phyloP scores from a whole-genome alignment of 116 monocot species.

The Iris pallida region DNA sequence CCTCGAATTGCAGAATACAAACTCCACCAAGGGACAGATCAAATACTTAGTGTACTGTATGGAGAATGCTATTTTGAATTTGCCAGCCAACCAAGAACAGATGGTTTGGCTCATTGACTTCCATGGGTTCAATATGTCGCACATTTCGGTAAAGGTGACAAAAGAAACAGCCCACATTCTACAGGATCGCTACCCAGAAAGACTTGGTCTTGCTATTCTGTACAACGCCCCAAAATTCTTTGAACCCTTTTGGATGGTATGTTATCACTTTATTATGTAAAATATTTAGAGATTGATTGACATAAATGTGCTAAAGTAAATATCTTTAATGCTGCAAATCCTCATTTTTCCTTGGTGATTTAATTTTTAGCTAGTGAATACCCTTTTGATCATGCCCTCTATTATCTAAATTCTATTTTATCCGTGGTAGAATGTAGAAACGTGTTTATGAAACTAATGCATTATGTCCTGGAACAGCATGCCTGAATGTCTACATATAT shows the following conservation, averaged over 20 bases:
- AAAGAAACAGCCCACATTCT: slow-evolving; percentile 77
- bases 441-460: too few relatives aligned
- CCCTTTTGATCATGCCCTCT: too few relatives aligned
- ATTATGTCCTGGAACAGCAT: too few relatives aligned
- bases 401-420: too few relatives aligned
- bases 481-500: too few relatives aligned
- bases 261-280: slow-evolving; percentile 12
- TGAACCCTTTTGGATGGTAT: slow-evolving; percentile 83
- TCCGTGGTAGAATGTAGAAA: too few relatives aligned
- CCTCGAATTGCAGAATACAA: slow-evolving; percentile 67
- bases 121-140: slow-evolving; percentile 56
- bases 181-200: slow-evolving; percentile 83
- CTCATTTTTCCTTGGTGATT: background rate
- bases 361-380: background rate
- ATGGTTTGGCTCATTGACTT: slow-evolving; percentile 97
- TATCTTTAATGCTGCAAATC: background rate
- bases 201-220: slow-evolving; percentile 74
- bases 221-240: slow-evolving; percentile 91
- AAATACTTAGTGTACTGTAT: slow-evolving; percentile 87
- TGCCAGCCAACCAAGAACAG: slow-evolving; percentile 61
- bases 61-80: slow-evolving; percentile 93
- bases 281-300: background rate
- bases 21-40: slow-evolving; percentile 69
- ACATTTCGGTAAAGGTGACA: slow-evolving; percentile 77
- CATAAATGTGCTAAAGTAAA: background rate